Percentiles rank a stretch among this genome's conserved stretches.
phyloP scores from a whole-genome alignment of 148 eudicot genomes.

The Diospyros kaki region DNA sequence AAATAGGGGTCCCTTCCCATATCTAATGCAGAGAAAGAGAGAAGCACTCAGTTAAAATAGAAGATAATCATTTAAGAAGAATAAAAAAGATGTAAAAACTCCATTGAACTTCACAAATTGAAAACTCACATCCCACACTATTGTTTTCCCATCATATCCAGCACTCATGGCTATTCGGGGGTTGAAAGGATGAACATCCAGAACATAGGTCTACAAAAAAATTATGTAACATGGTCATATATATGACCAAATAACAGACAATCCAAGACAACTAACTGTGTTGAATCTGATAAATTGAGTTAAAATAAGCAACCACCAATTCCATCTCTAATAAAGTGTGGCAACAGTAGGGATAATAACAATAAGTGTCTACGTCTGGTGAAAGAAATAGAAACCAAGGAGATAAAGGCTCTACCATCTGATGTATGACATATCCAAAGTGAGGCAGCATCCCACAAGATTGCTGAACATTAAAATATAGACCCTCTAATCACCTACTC shows the following conservation, averaged over 20 bases:
- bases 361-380: background rate
- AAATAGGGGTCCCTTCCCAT: slow-evolving; percentile 99
- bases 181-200: slow-evolving; percentile 97
- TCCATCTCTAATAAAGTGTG: background rate
- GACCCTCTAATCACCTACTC: background rate
- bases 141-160: slow-evolving; percentile 98
- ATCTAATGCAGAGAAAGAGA: slow-evolving; percentile 40
- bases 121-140: slow-evolving; percentile 95
- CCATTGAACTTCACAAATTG: background rate
- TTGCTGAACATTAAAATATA: background rate
- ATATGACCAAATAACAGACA: background rate
- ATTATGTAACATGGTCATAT: slow-evolving; percentile 13
- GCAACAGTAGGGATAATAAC: background rate
- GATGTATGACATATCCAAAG: too few species aligned
- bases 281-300: background rate
- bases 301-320: background rate
- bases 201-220: slow-evolving; percentile 73
- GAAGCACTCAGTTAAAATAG: background rate
- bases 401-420: background rate
- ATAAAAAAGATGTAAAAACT: background rate
- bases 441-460: too few species aligned
- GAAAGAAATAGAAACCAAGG: background rate
- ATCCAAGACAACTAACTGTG: background rate
- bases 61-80: slow-evolving; percentile 5
- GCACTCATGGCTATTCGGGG: slow-evolving; percentile 99